These are phyloP conservation scores for Aspergillus sp. DNA, from an alignment of 2,329 filamentous ascomycete species.

Conservation along the genomic window DNA sequence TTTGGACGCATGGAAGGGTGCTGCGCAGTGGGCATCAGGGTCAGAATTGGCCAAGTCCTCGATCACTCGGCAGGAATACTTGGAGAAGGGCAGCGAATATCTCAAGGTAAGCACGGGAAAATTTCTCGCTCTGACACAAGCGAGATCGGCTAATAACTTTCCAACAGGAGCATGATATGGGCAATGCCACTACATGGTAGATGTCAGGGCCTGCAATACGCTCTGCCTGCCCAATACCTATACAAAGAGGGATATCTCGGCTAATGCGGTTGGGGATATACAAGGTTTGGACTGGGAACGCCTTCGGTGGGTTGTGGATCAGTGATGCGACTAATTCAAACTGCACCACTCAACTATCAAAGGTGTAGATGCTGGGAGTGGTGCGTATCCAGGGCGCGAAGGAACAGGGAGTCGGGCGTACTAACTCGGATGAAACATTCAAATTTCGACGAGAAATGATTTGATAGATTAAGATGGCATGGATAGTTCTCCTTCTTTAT, in stretches of 20 bases:
- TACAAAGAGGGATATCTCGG: too few species aligned
- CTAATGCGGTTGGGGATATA: too few species aligned
- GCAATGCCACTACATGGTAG: constrained; percentile 37
- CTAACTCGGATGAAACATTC: background rate
- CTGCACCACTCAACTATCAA: too few species aligned
- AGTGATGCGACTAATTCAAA: too few species aligned
- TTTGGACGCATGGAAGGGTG: constrained; percentile 90
- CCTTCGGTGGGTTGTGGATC: too few species aligned
- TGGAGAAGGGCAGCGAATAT: constrained; percentile 91
- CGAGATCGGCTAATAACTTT: constrained; percentile 12
- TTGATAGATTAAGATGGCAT: background rate
- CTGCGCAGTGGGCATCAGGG: constrained; percentile 73
- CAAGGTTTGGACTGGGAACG: too few species aligned
- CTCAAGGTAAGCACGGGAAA: constrained; percentile 64
- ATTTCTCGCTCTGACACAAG: background rate
- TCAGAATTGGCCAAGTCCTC: constrained; percentile 64
- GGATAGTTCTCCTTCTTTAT: background rate
- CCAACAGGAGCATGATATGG: constrained; percentile 40
- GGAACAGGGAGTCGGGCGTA: background rate
- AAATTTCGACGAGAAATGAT: background rate
- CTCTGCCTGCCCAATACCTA: too few species aligned
- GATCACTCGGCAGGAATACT: constrained; percentile 78
- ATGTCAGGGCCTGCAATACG: too few species aligned
- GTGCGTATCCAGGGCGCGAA: background rate
- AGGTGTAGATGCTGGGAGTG: too few species aligned